Base-by-base conservation (phyloP, 129 eudicot species). In the Flaveria trinervia region DNA sequence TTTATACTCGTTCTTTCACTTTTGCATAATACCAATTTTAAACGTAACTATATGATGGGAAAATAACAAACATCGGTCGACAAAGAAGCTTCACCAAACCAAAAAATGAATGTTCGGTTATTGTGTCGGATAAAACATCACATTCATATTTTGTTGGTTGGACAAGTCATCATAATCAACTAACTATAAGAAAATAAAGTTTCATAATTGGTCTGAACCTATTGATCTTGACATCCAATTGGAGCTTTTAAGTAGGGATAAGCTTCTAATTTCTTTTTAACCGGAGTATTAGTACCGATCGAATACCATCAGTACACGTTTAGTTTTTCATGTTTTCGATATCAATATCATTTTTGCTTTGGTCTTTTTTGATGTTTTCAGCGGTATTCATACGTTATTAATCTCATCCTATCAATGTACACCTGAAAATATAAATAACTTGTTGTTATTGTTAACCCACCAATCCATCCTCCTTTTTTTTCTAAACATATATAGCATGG, bases 71-170 rank as follows among this genome's bases (percentile, higher is more conserved):
- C 39, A 60, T 57, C 64, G 3, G 7, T 57, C 8, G 67, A 25
- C 16, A 60, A 60, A 17, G 15, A 10, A 61, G 17, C 28, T 17
- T 61, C 43, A 61, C 67, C 67, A 25, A 61, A 61, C 67, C 1
- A 61, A 61, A 59, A 60, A 59, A 9, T 23, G n/a, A 26, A 61
- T 60, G 41, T 26, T 61, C 7, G 43, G 67, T 61, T 61, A 61
- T 26, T 26, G 14, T 5, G 43, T 61, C 9, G 17, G 67, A 61
- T 61, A 13, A 25, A 61, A 25, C 67, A 25, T 61, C 67, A 61
- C 17, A 26, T 61, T 61, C 67, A 61, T 25, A 26, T 13, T 23
- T 12, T 61, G 67, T 61, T 61, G 67, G 67, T 61, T 61, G 67
- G 67, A 61, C 41, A 23, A 23, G 66, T 60, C 41, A 25, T 41